Conservation (phyloP, 306 rosid species). For the Glycyrrhiza uralensis region DNA sequence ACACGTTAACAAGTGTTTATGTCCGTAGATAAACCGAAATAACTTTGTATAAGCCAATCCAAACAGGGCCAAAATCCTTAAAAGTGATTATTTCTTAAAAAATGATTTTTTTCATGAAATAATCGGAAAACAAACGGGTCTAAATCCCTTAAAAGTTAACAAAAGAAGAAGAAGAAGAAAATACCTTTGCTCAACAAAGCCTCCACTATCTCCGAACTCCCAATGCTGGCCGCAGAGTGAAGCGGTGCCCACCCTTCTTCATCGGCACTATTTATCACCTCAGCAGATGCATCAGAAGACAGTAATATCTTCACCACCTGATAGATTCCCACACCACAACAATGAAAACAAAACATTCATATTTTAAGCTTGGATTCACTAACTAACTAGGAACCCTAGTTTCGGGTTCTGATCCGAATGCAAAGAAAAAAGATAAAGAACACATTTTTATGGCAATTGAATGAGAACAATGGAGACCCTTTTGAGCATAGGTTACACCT, state of each 20-base stretch:
- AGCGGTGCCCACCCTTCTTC: slow-evolving; percentile 96
- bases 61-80: no score
- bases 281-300: slow-evolving; percentile 46
- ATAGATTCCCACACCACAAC: background rate
- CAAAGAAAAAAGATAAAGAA: no score
- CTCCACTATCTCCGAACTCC: slow-evolving; percentile 56
- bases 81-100: no score
- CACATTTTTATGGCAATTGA: background rate
- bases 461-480: background rate
- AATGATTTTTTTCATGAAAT: no score
- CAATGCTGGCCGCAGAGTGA: slow-evolving; percentile 91
- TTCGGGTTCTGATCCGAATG: background rate
- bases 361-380: background rate
- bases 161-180: background rate
- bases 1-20: no score
- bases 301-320: slow-evolving; percentile 62
- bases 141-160: background rate
- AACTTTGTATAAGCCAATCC: no score
- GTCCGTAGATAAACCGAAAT: no score
- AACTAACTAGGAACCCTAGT: slow-evolving; percentile 9
- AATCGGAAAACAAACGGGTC: background rate
- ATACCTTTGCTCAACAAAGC: slow-evolving; percentile 58
- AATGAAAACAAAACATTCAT: background rate
- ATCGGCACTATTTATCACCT: slow-evolving; percentile 60
- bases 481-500: slow-evolving; percentile 43